Conservation (phyloP, 495 filamentous ascomycete species). For the Entonaema liquescens region DNA sequence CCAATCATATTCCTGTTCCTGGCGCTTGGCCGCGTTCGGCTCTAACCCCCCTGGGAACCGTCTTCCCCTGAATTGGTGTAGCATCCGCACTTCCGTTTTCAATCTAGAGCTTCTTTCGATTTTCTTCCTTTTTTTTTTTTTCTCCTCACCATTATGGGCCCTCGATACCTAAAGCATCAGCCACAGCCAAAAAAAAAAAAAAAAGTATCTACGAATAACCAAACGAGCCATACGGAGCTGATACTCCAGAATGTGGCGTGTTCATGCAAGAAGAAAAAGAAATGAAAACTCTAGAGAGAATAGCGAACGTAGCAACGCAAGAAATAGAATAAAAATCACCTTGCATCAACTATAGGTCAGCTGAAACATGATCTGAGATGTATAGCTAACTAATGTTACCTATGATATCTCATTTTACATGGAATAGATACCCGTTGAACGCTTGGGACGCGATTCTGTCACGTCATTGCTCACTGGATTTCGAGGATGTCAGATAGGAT, state of each 20-base stretch:
- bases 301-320: background rate
- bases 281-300: background rate
- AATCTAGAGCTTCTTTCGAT: slow-evolving; percentile 1
- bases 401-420: slow-evolving; percentile 17
- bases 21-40: slow-evolving; percentile 50
- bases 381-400: background rate
- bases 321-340: too few species aligned
- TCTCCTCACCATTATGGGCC: background rate
- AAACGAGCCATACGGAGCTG: background rate
- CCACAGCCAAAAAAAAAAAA: too few species aligned
- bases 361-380: background rate
- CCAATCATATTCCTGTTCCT: slow-evolving; percentile 59
- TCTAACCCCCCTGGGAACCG: slow-evolving; percentile 23
- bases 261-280: background rate
- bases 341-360: slow-evolving; percentile 1
- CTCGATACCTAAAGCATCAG: background rate
- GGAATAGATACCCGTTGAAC: background rate
- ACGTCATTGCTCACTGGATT: background rate
- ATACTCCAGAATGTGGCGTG: too few species aligned
- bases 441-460: background rate
- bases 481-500: background rate
- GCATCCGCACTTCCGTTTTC: slow-evolving; percentile 12
- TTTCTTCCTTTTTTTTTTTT: background rate
- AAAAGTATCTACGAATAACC: background rate
- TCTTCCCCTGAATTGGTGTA: slow-evolving; percentile 26